These are phyloP conservation scores for Aspergillus brunneoviolaceus DNA, from an alignment of 2,329 filamentous ascomycete species.

Conservation along the genomic window DNA sequence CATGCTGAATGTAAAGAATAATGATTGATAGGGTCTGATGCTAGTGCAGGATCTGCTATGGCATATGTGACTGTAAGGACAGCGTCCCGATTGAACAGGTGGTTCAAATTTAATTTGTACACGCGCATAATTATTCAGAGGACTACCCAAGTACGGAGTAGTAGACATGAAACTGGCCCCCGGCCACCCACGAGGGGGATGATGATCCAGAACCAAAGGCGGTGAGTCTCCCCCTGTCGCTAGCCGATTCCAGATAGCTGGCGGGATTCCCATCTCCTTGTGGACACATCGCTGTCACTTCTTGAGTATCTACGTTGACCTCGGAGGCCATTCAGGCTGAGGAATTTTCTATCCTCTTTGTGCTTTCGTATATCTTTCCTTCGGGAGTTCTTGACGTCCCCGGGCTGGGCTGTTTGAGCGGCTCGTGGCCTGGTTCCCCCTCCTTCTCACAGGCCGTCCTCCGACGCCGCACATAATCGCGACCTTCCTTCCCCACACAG, in stretches of 20 bases:
- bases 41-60: no score
- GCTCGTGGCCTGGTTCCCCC: constrained; percentile 33
- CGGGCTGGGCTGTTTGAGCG: constrained; percentile 34
- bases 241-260: constrained; percentile 34
- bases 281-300: constrained; percentile 34
- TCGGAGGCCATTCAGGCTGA: constrained; percentile 20
- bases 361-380: constrained; percentile 10
- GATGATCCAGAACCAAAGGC: constrained; percentile 21
- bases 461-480: constrained; percentile 38
- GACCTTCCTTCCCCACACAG: constrained; percentile 35
- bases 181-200: not conserved
- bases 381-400: constrained; percentile 14
- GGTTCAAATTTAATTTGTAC: no score
- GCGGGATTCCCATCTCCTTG: constrained; percentile 32
- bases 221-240: constrained; percentile 23
- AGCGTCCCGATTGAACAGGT: no score
- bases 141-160: not conserved
- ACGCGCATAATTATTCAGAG: no score
- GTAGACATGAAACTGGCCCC: not conserved
- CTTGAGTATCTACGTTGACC: constrained; percentile 15
- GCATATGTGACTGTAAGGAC: no score
- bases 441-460: constrained; percentile 29
- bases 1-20: no score
- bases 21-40: no score
- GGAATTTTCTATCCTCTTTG: constrained; percentile 15